Evolutionary conservation across 176 grass and related monocot species (phyloP).

Genomic region (Avena atlantica): DNA sequence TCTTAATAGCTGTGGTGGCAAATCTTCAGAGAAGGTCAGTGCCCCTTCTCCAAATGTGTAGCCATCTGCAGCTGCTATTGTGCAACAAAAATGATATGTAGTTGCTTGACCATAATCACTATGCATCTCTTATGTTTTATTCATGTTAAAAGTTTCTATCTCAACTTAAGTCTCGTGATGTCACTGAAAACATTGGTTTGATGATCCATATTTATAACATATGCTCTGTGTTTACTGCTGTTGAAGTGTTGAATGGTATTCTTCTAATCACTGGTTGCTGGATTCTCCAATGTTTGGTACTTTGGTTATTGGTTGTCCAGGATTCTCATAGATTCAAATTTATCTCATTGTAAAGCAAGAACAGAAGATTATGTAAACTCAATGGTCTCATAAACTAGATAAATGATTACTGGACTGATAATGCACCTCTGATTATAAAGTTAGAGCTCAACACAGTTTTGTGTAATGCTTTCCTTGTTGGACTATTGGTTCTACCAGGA

Average conservation of each 20-base stretch:
- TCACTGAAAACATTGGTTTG: background rate
- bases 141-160: background rate
- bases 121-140: background rate
- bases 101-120: background rate
- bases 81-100: background rate
- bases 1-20: background rate
- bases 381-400: slow-evolving; percentile 12
- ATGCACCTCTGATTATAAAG: background rate
- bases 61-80: background rate
- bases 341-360: slow-evolving; percentile 16
- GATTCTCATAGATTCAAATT: background rate
- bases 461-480: slow-evolving; percentile 31
- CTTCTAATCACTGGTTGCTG: slow-evolving; percentile 13
- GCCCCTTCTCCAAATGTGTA: background rate
- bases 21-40: slow-evolving; percentile 31
- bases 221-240: background rate
- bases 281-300: background rate
- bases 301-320: background rate
- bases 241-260: background rate
- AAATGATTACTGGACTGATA: background rate
- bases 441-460: slow-evolving; percentile 14
- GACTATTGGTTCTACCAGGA: slow-evolving; percentile 43
- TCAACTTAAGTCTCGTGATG: background rate
- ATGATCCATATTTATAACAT: background rate
- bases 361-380: background rate